Conservation (phyloP, 2,329 filamentous ascomycete species). For the Blastomyces parvus region DNA sequence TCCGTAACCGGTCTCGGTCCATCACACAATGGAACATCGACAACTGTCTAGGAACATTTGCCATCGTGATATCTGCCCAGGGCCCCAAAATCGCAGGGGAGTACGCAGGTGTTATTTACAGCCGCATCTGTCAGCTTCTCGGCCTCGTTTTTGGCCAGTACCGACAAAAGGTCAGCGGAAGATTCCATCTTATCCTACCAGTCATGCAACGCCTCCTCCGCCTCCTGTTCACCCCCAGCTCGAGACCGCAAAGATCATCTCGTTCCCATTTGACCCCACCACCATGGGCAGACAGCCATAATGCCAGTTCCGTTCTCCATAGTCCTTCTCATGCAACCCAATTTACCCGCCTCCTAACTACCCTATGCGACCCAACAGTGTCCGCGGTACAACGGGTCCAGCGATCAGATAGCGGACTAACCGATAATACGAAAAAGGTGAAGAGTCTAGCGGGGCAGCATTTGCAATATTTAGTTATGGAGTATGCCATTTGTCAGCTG, state of each 20-base stretch:
- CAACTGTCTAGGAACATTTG: conserved; percentile 31
- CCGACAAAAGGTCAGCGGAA: conserved; percentile 49
- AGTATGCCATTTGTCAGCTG: conserved; percentile 47
- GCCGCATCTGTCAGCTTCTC: conserved; percentile 46
- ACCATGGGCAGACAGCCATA: conserved; percentile 15
- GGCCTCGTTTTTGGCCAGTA: conserved; percentile 48
- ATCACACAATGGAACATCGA: conserved; percentile 41
- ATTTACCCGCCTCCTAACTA: conserved; percentile 48
- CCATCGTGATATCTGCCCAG: conserved; percentile 27
- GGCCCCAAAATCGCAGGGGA: conserved; percentile 26
- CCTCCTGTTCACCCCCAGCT: conserved; percentile 45
- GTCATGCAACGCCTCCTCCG: conserved; percentile 47
- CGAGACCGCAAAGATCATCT: conserved; percentile 19
- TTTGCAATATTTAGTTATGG: conserved; percentile 48
- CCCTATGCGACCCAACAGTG: conserved; percentile 52
- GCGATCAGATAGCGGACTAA: conserved; percentile 36
- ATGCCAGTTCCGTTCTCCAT: conserved; percentile 19
- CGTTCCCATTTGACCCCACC: conserved; percentile 16
- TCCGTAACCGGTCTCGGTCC: conserved; percentile 33
- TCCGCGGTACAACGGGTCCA: conserved; percentile 41
- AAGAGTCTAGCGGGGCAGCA: conserved; percentile 49
- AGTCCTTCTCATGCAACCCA: conserved; percentile 38
- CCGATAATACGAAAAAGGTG: conserved; percentile 51
- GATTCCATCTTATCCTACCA: conserved; percentile 50
- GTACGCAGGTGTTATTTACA: conserved; percentile 39